Conservation (phyloP, 1,139 yeast genomes). For the Casaregolazyma lundiana region DNA sequence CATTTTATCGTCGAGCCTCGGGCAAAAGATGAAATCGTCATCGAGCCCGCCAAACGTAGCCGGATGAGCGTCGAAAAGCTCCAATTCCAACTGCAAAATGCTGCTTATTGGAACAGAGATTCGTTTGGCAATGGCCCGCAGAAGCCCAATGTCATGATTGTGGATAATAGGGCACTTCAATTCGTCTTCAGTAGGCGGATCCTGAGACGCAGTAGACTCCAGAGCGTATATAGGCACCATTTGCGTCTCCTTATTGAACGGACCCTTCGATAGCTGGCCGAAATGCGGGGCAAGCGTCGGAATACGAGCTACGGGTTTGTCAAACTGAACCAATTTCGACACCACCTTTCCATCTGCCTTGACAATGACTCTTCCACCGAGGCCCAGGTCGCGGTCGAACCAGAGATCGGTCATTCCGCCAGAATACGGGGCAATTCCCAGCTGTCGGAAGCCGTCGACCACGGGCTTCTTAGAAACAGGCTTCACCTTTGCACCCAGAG, state of each 20-base stretch:
- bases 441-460: constrained; percentile 67
- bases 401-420: constrained; percentile 66
- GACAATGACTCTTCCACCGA: constrained; percentile 83
- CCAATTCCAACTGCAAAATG: constrained; percentile 78
- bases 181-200: constrained; percentile 41
- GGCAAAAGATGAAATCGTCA: constrained; percentile 80
- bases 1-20: constrained; percentile 81
- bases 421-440: constrained; percentile 88
- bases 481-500: constrained; percentile 62
- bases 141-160: constrained; percentile 63
- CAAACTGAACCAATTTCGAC: constrained; percentile 66
- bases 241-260: constrained; percentile 79
- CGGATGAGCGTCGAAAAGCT: constrained; percentile 73
- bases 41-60: constrained; percentile 79
- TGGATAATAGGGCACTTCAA: constrained; percentile 49
- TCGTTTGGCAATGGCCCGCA: constrained; percentile 63
- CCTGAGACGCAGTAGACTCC: constrained; percentile 15
- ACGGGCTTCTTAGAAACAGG: constrained; percentile 67
- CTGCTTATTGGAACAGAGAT: constrained; percentile 45
- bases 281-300: constrained; percentile 91
- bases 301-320: constrained; percentile 74
- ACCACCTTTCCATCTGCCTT: constrained; percentile 41
- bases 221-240: constrained; percentile 77
- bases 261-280: constrained; percentile 65
- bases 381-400: constrained; percentile 84